Conservation (phyloP, 1,284 basidiomycete genomes). For the Kalmanozyma brasiliensis region DNA sequence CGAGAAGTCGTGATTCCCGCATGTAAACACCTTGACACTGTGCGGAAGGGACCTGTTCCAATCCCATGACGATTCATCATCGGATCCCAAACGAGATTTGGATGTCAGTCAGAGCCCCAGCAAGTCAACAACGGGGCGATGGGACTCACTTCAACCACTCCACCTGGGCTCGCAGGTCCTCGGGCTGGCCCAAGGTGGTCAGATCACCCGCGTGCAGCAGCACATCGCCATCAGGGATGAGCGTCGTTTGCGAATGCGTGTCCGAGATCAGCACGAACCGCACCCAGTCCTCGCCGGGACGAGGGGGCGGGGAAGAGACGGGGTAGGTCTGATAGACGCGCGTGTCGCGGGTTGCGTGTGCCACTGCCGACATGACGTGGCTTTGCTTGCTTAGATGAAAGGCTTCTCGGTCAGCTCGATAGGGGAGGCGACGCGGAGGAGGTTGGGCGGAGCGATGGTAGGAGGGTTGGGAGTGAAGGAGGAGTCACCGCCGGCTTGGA, state of each 20-base stretch:
- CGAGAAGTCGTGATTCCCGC: slow-evolving; percentile 52
- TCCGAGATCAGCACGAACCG: slow-evolving; percentile 51
- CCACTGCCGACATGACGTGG: too few species aligned
- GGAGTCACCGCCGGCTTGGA: too few species aligned
- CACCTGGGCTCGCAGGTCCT: slow-evolving; percentile 24
- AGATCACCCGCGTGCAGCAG: slow-evolving; percentile 52
- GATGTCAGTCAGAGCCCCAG: too few species aligned
- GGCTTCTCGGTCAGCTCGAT: too few species aligned
- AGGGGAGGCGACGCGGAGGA: too few species aligned
- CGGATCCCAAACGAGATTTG: too few species aligned
- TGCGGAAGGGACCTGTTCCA: slow-evolving; percentile 26
- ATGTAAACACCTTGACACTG: slow-evolving; percentile 32
- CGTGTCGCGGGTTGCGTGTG: slow-evolving; percentile 19
- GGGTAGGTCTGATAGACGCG: slow-evolving; percentile 29
- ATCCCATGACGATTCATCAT: neutral
- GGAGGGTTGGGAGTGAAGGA: too few species aligned
- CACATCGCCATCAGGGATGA: slow-evolving; percentile 37
- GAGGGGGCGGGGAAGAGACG: slow-evolving; percentile 20
- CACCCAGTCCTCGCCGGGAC: slow-evolving; percentile 26
- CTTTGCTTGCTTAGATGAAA: too few species aligned
- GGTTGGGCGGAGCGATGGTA: too few species aligned
- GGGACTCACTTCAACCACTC: slow-evolving; percentile 41
- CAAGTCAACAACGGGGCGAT: too few species aligned
- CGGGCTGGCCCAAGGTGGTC: slow-evolving; percentile 32
- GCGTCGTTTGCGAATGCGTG: slow-evolving; percentile 36